Evolutionary conservation across 208 protist genomes (phyloP), one percentile per base, ranked within the genome.

Genomic region (Eutreptiella sp.): DNA sequence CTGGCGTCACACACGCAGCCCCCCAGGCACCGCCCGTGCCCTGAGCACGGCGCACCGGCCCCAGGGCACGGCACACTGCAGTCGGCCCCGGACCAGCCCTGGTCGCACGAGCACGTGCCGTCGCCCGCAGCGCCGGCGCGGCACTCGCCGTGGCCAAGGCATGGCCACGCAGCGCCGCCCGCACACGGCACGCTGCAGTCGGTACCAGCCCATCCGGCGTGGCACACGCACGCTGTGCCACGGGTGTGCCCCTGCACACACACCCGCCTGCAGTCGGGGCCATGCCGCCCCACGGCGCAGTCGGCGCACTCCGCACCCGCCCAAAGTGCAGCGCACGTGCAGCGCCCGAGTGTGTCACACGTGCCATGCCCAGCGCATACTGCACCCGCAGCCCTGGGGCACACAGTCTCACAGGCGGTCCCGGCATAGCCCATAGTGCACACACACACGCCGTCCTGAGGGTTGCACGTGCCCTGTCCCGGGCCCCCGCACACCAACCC

Each of bases 1-100:
- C 68, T 58, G n/a, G 61, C 53, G 9, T 61, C 9, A 41, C 61
- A 67, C 16, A 23, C 53, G 53, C 58, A 64, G n/a, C n/a, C 5
- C 7, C 46, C 58, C 5, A n/a, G n/a, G n/a, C n/a, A n/a, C n/a
- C n/a, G n/a, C n/a, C n/a, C n/a, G n/a, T n/a, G n/a, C n/a, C n/a
- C n/a, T n/a, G n/a, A n/a, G n/a, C n/a, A n/a, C n/a, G n/a, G n/a
- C n/a, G n/a, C n/a, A n/a, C n/a, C n/a, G n/a, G n/a, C n/a, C n/a
- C n/a, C n/a, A n/a, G n/a, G n/a, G n/a, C n/a, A n/a, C n/a, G n/a
- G n/a, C n/a, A n/a, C n/a, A n/a, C n/a, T n/a, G n/a, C n/a, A n/a
- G n/a, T n/a, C n/a, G n/a, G n/a, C n/a, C n/a, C n/a, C n/a, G n/a
- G n/a, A n/a, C n/a, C n/a, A n/a, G n/a, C n/a, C n/a, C n/a, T n/a